Evolutionary conservation across 345 rosid species (phyloP).

Genomic region (Salix suchowensis): DNA sequence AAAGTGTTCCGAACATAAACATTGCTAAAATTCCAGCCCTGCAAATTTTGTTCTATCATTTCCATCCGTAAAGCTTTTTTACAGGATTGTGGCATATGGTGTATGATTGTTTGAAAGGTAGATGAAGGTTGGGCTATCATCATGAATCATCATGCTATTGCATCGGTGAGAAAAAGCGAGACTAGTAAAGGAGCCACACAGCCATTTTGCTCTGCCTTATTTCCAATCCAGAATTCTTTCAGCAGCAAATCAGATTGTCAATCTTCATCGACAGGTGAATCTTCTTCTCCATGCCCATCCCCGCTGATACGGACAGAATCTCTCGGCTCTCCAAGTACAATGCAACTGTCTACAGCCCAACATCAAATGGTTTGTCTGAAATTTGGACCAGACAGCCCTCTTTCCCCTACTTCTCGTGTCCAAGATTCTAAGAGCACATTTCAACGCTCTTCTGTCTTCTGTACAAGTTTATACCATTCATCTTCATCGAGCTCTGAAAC

Average conservation of each 20-base stretch:
- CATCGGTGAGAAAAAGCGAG: slow-evolving; percentile 10
- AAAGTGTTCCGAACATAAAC: neutral
- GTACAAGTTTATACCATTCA: slow-evolving; percentile 69
- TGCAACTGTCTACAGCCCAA: slow-evolving; percentile 12
- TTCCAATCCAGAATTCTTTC: slow-evolving; percentile 17
- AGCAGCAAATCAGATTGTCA: slow-evolving; percentile 30
- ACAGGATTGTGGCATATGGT: neutral
- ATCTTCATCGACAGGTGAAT: slow-evolving; percentile 23
- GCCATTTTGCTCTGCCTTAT: slow-evolving; percentile 2
- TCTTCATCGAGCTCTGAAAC: slow-evolving; percentile 71
- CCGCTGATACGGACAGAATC: slow-evolving; percentile 39
- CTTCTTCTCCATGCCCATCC: slow-evolving; percentile 29
- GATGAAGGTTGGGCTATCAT: neutral
- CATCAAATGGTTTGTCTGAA: slow-evolving; percentile 16
- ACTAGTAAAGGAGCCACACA: slow-evolving; percentile 9
- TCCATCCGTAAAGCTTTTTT: neutral
- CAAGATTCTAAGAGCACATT: slow-evolving; percentile 37
- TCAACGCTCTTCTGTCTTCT: slow-evolving; percentile 73
- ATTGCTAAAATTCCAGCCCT: neutral
- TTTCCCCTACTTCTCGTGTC: slow-evolving; percentile 36
- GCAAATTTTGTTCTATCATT: neutral
- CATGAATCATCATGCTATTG: slow-evolving; percentile 14
- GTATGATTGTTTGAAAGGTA: neutral
- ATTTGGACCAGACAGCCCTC: slow-evolving; percentile 37
- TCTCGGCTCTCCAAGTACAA: slow-evolving; percentile 19